Evolutionary conservation across 73 alveolate genomes (phyloP).

Genomic region (Effrenium voratum): DNA sequence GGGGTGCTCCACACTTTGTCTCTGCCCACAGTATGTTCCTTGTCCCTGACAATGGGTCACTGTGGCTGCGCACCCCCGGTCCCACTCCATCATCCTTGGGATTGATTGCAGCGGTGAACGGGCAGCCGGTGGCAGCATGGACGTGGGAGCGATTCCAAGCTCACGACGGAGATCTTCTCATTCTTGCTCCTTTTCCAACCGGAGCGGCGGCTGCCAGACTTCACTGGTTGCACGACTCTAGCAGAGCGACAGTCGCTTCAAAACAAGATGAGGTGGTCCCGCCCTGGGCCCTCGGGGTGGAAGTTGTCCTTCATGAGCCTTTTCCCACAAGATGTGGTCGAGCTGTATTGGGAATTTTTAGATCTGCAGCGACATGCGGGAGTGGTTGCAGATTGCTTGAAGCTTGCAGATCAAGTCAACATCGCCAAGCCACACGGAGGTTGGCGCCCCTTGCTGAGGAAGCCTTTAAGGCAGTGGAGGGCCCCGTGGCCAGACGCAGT

Average conservation of each 20-base stretch:
- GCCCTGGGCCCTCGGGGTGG: slow-evolving; percentile 2
- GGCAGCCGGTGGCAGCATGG: no score
- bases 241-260: neutral
- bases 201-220: no score
- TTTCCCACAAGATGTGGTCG: neutral
- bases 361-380: neutral
- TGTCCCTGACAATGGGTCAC: no score
- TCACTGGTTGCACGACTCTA: neutral
- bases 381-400: neutral
- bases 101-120: no score
- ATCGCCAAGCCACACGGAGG: neutral
- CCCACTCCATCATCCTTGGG: no score
- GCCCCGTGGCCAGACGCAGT: neutral
- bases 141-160: no score
- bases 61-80: no score
- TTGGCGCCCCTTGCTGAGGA: neutral
- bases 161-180: no score
- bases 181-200: no score
- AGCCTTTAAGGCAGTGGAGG: neutral
- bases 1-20: neutral
- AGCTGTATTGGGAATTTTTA: neutral
- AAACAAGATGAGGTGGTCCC: neutral
- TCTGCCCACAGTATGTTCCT: no score
- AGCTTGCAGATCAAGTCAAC: neutral
- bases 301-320: neutral